A percentile compares a stretch with the other conserved stretches of the same genome.
phyloP scores from a whole-genome alignment of 1,139 yeast genomes.

The Debaryomycetaceae sp. region DNA sequence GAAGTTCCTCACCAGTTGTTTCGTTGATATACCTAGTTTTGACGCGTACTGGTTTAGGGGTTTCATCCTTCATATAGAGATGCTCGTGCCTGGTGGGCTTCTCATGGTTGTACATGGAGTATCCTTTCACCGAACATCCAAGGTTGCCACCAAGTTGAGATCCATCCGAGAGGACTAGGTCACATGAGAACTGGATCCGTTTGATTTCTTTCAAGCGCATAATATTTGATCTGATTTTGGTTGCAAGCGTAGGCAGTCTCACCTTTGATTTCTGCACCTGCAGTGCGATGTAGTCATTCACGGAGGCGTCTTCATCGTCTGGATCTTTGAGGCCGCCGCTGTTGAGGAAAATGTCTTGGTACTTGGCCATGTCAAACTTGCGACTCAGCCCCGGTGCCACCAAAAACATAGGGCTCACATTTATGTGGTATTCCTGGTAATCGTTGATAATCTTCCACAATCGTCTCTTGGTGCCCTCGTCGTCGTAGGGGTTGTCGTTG shows the following conservation, averaged over 20 bases:
- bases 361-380: constrained; percentile 49
- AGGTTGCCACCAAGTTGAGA: constrained; percentile 31
- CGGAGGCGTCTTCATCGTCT: constrained; percentile 10
- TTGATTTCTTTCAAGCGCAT: constrained; percentile 56
- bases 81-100: constrained; percentile 33
- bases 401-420: constrained; percentile 64
- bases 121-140: constrained; percentile 68
- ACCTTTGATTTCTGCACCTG: constrained; percentile 7
- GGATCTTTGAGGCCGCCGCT: constrained; percentile 3
- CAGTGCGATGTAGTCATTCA: constrained; percentile 9
- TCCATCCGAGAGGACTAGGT: constrained; percentile 42
- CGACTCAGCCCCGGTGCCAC: constrained; percentile 11
- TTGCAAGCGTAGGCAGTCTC: constrained; percentile 36
- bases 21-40: constrained; percentile 29
- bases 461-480: constrained; percentile 25
- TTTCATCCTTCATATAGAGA: constrained; percentile 50
- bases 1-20: constrained; percentile 17
- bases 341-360: constrained; percentile 51
- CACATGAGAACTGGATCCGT: constrained; percentile 60
- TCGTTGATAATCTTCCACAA: constrained; percentile 62
- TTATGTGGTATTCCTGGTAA: constrained; percentile 46
- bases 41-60: constrained; percentile 49
- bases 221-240: constrained; percentile 46
- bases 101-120: constrained; percentile 56
- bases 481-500: constrained; percentile 33